These are phyloP conservation scores for Pistacia vera DNA, from an alignment of 345 rosid genomes.

Conservation along the genomic window DNA sequence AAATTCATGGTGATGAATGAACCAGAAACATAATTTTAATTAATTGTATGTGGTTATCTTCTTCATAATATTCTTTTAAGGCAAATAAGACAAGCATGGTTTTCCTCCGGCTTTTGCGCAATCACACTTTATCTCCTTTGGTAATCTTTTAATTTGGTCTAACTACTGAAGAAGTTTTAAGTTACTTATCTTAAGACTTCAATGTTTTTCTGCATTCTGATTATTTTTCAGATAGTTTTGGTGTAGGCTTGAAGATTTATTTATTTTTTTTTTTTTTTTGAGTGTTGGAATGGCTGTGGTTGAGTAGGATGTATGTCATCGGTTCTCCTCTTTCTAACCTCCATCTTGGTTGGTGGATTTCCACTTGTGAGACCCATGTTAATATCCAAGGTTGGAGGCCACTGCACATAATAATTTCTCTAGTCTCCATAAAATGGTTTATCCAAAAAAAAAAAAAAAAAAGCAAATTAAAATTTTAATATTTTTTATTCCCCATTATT, in stretches of 20 bases:
- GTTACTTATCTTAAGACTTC: not conserved
- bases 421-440: not conserved
- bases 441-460: no score
- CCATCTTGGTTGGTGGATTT: no score
- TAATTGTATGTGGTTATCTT: slow-evolving; percentile 1
- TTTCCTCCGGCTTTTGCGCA: not conserved
- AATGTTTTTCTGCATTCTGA: not conserved
- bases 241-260: no score
- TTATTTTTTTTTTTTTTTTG: not conserved
- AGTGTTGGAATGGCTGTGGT: not conserved
- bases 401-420: no score
- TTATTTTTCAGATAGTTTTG: no score
- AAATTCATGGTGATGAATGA: not conserved
- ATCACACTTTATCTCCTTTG: not conserved
- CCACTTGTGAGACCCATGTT: no score
- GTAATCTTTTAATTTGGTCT: not conserved
- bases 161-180: not conserved
- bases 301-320: no score
- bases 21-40: not conserved
- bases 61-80: not conserved
- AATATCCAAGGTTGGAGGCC: no score
- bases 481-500: no score
- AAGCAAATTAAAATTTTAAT: no score
- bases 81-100: not conserved
- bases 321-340: no score